phyloP scores from a whole-genome alignment of 305 asterid species.

The Fraxinus floribunda region DNA sequence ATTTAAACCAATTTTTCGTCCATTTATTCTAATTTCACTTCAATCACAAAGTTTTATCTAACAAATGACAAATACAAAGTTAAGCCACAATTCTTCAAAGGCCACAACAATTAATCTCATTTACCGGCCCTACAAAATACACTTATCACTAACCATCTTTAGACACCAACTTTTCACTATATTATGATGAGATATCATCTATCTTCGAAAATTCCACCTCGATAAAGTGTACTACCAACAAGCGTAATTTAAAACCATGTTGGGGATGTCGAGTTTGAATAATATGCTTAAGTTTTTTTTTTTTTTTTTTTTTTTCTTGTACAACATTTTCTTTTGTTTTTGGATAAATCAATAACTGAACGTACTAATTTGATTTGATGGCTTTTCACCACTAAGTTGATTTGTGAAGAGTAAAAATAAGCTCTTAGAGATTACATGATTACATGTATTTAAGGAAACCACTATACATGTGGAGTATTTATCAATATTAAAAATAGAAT shows the following conservation, averaged over 20 bases:
- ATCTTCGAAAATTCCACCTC: background rate
- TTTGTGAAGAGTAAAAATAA: background rate
- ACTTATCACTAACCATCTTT: too few species aligned
- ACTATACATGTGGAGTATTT: background rate
- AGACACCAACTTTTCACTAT: background rate
- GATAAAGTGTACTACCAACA: too few species aligned
- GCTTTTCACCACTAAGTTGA: background rate
- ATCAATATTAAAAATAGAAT: background rate
- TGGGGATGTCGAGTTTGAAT: background rate
- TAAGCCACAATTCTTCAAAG: too few species aligned
- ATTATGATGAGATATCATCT: background rate
- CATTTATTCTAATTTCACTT: too few species aligned
- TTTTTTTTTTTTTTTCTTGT: background rate
- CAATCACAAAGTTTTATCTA: too few species aligned
- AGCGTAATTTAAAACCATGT: background rate
- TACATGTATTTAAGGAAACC: background rate
- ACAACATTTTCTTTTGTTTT: background rate
- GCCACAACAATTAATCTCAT: too few species aligned
- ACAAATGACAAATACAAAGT: too few species aligned
- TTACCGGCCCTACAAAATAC: too few species aligned
- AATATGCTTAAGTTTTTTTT: background rate
- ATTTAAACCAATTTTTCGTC: too few species aligned
- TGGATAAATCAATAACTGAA: background rate
- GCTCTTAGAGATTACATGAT: background rate
- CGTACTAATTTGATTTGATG: background rate